Evolutionary conservation across 1,284 basidiomycete species (phyloP), one percentile per base, ranked within the genome.

Genomic region (Leccinum pachyderme): DNA sequence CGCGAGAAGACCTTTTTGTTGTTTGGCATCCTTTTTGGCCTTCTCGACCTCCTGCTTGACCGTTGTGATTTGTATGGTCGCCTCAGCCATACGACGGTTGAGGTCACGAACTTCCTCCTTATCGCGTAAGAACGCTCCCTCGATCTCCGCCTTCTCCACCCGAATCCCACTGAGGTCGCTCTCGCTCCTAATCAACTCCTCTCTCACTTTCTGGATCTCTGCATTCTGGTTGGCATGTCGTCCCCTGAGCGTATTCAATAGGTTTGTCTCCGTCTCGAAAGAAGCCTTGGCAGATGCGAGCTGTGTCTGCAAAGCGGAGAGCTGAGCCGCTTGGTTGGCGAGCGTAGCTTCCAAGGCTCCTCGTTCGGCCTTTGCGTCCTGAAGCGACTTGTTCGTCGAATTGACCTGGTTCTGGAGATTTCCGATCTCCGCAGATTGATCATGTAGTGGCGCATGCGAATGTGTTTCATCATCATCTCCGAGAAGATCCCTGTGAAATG

Each of bases 51-150:
- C 85, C 8, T 75, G 78, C 73, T 91, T 95, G 53, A 91, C 71
- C 7, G 75, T 71, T 46, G 88, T 84, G 44, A 87, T 88, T 72
- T 95, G 86, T 56, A 86, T 81, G 27, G 88, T 85, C 15, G 87
- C 81, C 67, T 95, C 93, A 25, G 86, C 76, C 84, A 96, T 89
- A 64, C 83, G 86, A 62, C 86, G 85, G 67, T 98, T 89, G 58
- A 98, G 75, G 29, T 87, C 91, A 41, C 96, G 80, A 2, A 93
- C 86, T 58, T 98, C 95, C 71, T 99, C 97, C 74, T 97, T 98
- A 72, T 98, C 97, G 32, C 90, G 81, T 61, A 99, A 72, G 53
- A 97, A 81, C 0, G 82, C 75, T 31, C 95, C 93, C 70, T 98
- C 95, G 11, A 98, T 79, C 73, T 99, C 96, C 27, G 88, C 80